Evolutionary conservation across 139 green algal species (phyloP), one percentile per base, ranked within the genome.

Genomic region (Nannochloris sp.): DNA sequence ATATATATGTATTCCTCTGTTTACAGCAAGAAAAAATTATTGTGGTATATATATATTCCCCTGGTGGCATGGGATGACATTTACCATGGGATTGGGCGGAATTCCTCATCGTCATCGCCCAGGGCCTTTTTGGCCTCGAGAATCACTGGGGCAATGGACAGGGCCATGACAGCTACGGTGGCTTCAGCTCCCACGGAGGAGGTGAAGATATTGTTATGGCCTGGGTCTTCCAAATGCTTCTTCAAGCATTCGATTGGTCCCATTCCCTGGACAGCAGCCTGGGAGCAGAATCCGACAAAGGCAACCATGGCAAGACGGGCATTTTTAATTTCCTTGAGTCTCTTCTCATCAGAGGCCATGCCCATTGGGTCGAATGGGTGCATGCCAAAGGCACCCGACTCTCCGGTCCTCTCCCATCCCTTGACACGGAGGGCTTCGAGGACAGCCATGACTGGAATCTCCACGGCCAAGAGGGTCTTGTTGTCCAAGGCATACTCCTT

Each of bases 291-390:
- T 71, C 91, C 91, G 7, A 95, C 23, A 70, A 95, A 89, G n/a
- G 90, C 88, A 43, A 95, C 57, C 86, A 93, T 91, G 4, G 81
- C 79, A 40, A 85, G 71, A 59, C 61, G 66, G 56, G 85, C 91
- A 76, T 97, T 97, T 86, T 97, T 97, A 65, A 97, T 66, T 85
- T 97, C 92, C 85, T 93, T 95, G 29, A 90, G 60, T 48, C 78
- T 75, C 68, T 85, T 96, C 57, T 85, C 74, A n/a, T 80, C 62
- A 64, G 57, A 75, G 49, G 70, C 62, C 69, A 76, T 61, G 60
- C 54, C 46, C 16, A 58, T 15, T 49, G 75, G 75, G 75, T 82
- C 75, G 27, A 76, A 76, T 63, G 62, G 62, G 14, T 62, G 44
- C 7, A 70, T 55, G 44, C 51, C 51, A 49, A 67, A 51, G 44